Percentiles rank a stretch among this genome's conserved stretches.
These are phyloP conservation scores for Verruconis gallopava DNA, from an alignment of 2,329 filamentous ascomycete species.

Conservation along the genomic window DNA sequence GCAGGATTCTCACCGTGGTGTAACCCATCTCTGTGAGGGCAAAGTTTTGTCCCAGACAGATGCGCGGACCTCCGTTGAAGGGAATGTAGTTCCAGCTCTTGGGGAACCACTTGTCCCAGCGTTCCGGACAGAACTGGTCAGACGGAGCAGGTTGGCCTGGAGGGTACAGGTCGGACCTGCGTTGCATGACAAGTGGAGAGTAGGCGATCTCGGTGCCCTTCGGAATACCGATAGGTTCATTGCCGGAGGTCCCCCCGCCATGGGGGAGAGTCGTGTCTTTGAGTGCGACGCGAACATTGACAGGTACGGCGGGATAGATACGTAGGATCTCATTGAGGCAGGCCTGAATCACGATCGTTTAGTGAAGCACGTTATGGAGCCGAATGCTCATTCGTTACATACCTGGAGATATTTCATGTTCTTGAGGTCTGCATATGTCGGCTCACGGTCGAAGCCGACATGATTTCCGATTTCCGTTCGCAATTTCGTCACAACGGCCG, in stretches of 20 bases:
- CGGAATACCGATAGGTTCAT: conserved; percentile 17
- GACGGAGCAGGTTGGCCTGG: not conserved
- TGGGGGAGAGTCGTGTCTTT: conserved; percentile 18
- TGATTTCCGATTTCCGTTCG: not conserved
- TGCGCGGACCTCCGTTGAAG: conserved; percentile 21
- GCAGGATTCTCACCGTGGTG: conserved; percentile 19
- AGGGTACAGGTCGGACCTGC: conserved; percentile 1
- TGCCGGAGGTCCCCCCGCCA: conserved; percentile 19
- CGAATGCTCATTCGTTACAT: too few relatives aligned
- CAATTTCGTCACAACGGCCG: not conserved
- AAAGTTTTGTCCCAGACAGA: conserved; percentile 16
- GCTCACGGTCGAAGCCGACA: not conserved
- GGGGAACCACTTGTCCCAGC: conserved; percentile 8
- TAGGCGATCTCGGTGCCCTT: conserved; percentile 18
- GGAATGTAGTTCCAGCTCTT: conserved; percentile 18
- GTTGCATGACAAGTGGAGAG: conserved; percentile 16
- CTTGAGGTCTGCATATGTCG: conserved; percentile 1
- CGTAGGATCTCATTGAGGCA: conserved; percentile 17
- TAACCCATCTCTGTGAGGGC: conserved; percentile 21
- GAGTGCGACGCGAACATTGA: conserved; percentile 18
- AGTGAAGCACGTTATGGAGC: too few relatives aligned
- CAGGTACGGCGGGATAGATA: conserved; percentile 20
- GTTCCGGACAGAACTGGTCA: conserved; percentile 10
- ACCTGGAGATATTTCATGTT: conserved; percentile 3
- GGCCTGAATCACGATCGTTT: conserved; percentile 12